Evolutionary conservation across 768 basidiomycete genomes (phyloP).

Genomic region (Kwoniella botswanensis): DNA sequence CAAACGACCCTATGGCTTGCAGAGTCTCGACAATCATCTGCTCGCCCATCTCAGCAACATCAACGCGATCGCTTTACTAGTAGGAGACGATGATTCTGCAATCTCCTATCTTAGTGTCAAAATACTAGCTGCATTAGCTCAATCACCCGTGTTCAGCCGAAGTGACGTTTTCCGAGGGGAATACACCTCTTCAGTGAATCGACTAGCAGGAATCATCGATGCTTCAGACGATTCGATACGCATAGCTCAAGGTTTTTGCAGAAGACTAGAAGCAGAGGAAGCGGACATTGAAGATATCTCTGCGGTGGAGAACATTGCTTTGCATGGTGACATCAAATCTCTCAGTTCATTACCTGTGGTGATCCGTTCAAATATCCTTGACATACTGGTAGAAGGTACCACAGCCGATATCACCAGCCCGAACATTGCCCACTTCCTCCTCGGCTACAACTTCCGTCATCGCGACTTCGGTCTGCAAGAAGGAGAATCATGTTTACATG

Average conservation of each 20-base stretch:
- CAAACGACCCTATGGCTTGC: conserved; percentile 36
- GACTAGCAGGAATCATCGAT: conserved; percentile 77
- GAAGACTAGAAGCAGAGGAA: conserved; percentile 69
- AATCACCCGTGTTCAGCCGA: conserved; percentile 65
- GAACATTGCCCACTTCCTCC: conserved; percentile 83
- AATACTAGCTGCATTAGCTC: conserved; percentile 71
- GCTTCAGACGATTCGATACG: conserved; percentile 82
- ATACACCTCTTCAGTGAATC: conserved; percentile 62
- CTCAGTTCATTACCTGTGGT: conserved; percentile 63
- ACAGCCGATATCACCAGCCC: conserved; percentile 69
- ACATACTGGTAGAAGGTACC: conserved; percentile 80
- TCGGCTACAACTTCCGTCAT: conserved; percentile 68
- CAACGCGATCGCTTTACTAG: conserved; percentile 80
- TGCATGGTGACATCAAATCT: conserved; percentile 20
- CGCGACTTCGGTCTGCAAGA: conserved; percentile 64
- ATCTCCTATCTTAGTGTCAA: conserved; percentile 76
- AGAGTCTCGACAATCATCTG: conserved; percentile 51
- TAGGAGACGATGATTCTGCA: conserved; percentile 71
- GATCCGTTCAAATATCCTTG: conserved; percentile 75
- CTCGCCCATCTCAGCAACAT: conserved; percentile 64
- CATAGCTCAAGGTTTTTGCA: conserved; percentile 78
- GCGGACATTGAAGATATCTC: conserved; percentile 66
- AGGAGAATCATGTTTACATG: conserved; percentile 71
- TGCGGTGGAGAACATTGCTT: conserved; percentile 57
- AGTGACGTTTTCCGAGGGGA: conserved; percentile 59